phyloP scores from a whole-genome alignment of 2,329 filamentous ascomycete species.

The Aspergillus fischeri region DNA sequence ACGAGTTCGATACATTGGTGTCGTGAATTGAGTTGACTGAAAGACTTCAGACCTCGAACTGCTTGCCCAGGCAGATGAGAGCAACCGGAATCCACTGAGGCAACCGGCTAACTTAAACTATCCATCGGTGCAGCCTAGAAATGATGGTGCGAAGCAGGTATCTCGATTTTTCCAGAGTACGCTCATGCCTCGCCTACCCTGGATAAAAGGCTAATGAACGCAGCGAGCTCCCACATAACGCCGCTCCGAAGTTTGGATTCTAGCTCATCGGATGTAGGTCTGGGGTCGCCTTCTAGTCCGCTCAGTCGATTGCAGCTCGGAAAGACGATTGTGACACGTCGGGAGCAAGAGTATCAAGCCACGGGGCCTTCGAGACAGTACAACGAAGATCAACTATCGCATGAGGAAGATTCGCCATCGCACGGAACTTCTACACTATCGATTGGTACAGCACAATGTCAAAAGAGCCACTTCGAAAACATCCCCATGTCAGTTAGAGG shows the following conservation, averaged over 20 bases:
- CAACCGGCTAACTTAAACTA: slow-evolving; percentile 1
- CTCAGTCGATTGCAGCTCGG: slow-evolving; percentile 21
- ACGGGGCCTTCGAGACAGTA: not conserved
- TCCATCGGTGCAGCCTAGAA: not conserved
- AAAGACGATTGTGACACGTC: slow-evolving; percentile 3
- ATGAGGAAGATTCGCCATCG: not conserved
- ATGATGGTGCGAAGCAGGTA: slow-evolving; percentile 9
- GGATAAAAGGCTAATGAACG: not conserved
- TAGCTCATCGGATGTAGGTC: slow-evolving; percentile 23
- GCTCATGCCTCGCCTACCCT: slow-evolving; percentile 2
- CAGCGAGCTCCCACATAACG: slow-evolving; percentile 17
- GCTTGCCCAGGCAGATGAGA: slow-evolving; percentile 27
- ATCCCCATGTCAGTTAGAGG: slow-evolving; percentile 48
- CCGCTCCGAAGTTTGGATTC: slow-evolving; percentile 21
- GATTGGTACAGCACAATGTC: not conserved
- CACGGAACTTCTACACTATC: not conserved
- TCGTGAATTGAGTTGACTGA: not conserved
- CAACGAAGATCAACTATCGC: not conserved
- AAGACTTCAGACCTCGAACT: slow-evolving; percentile 32
- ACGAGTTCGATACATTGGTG: not conserved
- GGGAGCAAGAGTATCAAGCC: not conserved
- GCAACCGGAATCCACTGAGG: slow-evolving; percentile 4
- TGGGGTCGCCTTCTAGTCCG: slow-evolving; percentile 29
- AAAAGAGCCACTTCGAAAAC: slow-evolving; percentile 19
- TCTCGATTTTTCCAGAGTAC: slow-evolving; percentile 31